A percentile compares a stretch with the other conserved stretches of the same genome.
Evolutionary conservation across 306 rosid species (phyloP).

Genomic region (Corylus americana): DNA sequence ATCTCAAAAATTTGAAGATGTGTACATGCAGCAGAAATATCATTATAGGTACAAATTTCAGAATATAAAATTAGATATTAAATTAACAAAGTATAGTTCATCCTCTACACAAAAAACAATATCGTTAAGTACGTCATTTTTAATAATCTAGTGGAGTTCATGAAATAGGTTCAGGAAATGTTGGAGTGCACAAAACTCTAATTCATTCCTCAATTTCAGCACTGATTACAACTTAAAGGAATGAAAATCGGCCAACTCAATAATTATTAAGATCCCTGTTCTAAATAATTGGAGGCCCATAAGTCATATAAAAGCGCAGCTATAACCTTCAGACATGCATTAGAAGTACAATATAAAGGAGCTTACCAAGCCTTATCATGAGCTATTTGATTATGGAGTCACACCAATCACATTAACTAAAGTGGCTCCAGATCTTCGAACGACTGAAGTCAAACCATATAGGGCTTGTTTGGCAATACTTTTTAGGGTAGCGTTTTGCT

Average conservation of each 20-base stretch:
- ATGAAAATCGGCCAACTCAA: not conserved
- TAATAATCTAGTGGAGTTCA: not conserved
- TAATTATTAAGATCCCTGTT: not conserved
- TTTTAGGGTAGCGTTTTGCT: too few species aligned
- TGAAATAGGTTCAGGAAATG: not conserved
- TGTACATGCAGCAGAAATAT: not conserved
- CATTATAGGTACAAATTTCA: not conserved
- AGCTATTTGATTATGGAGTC: too few species aligned
- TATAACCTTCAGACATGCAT: not conserved
- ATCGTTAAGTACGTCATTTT: too few species aligned
- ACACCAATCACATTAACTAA: not conserved
- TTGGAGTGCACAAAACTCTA: not conserved
- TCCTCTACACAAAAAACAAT: not conserved
- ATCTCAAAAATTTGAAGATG: constrained; percentile 19
- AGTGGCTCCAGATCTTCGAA: not conserved
- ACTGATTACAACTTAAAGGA: not conserved
- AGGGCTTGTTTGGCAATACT: not conserved
- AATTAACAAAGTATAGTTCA: not conserved
- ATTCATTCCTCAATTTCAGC: not conserved
- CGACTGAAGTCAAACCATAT: not conserved
- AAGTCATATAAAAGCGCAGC: not conserved
- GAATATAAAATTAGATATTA: not conserved
- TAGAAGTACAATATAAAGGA: not conserved
- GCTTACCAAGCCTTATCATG: not conserved
- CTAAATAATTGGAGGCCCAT: not conserved